Percentiles rank a stretch among this genome's conserved stretches.
Evolutionary conservation across 2,329 filamentous ascomycete species (phyloP).

Genomic region (Lecanicillium sp.): DNA sequence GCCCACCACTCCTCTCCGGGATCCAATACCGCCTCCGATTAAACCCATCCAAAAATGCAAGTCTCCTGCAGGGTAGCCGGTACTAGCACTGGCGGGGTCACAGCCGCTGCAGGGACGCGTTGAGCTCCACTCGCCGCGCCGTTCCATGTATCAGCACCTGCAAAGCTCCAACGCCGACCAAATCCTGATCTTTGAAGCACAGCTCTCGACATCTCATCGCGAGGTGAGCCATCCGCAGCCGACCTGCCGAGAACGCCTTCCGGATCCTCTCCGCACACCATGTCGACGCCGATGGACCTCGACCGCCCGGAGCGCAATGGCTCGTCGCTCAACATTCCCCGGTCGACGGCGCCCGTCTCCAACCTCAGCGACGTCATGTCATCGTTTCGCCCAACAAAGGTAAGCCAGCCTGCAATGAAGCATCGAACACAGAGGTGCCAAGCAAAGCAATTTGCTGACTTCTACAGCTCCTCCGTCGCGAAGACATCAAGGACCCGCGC

Average conservation of each 20-base stretch:
- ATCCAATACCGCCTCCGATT: too few relatives aligned
- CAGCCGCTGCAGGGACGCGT: too few relatives aligned
- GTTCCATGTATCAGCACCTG: not conserved
- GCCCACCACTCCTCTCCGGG: too few relatives aligned
- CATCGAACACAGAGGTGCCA: too few relatives aligned
- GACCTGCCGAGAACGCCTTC: too few relatives aligned
- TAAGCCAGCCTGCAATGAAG: constrained; percentile 32
- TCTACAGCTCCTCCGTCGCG: constrained; percentile 49
- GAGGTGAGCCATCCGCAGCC: not conserved
- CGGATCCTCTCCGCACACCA: constrained; percentile 24
- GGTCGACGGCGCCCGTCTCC: constrained; percentile 45
- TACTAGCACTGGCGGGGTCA: too few relatives aligned
- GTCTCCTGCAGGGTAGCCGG: too few relatives aligned
- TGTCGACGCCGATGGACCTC: constrained; percentile 54
- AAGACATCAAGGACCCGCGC: constrained; percentile 47
- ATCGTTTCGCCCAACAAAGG: constrained; percentile 74
- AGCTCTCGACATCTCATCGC: too few relatives aligned
- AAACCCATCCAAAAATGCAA: too few relatives aligned
- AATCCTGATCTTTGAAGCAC: not conserved
- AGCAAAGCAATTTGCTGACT: not conserved
- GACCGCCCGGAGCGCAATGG: constrained; percentile 40
- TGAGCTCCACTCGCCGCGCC: too few relatives aligned
- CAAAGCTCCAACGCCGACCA: not conserved
- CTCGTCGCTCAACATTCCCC: constrained; percentile 44
- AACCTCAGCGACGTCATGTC: constrained; percentile 73